Conservation (phyloP, 805 yeast genomes). For the Barnettozyma wickerhamii region DNA sequence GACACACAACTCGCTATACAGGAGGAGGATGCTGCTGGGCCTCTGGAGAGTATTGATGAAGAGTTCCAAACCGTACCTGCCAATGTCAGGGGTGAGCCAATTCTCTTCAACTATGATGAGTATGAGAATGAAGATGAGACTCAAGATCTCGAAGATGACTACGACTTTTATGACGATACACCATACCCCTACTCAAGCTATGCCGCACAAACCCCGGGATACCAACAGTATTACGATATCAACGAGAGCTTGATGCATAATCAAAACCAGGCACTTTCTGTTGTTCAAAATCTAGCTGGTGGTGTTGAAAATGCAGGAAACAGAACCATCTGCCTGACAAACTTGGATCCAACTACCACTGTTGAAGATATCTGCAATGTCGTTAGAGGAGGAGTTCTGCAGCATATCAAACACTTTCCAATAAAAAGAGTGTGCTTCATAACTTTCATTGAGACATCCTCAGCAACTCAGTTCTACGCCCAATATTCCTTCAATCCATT, state of each 20-base stretch:
- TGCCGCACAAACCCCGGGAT: conserved; percentile 1
- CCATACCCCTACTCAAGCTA: not conserved
- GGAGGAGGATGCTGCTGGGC: not conserved
- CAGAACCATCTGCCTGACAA: conserved; percentile 67
- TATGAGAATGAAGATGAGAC: not conserved
- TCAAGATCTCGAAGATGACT: conserved; percentile 1
- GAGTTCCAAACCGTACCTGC: conserved; percentile 4
- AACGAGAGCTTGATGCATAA: conserved; percentile 67
- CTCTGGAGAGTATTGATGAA: not conserved
- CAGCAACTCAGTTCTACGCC: conserved; percentile 65
- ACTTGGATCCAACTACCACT: conserved; percentile 57
- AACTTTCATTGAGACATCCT: conserved; percentile 58
- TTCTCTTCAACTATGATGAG: not conserved
- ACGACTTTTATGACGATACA: not conserved
- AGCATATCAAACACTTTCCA: conserved; percentile 47
- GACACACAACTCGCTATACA: conserved; percentile 2
- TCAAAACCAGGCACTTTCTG: conserved; percentile 88
- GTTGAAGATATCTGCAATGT: conserved; percentile 73
- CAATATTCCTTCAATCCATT: conserved; percentile 56
- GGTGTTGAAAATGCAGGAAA: conserved; percentile 77
- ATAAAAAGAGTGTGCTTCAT: conserved; percentile 61
- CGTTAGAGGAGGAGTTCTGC: conserved; percentile 74
- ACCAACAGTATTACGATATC: conserved; percentile 3
- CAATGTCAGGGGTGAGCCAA: conserved; percentile 1
- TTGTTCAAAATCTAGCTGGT: conserved; percentile 77